phyloP scores from a whole-genome alignment of 805 yeast species.

The Candida alai region DNA sequence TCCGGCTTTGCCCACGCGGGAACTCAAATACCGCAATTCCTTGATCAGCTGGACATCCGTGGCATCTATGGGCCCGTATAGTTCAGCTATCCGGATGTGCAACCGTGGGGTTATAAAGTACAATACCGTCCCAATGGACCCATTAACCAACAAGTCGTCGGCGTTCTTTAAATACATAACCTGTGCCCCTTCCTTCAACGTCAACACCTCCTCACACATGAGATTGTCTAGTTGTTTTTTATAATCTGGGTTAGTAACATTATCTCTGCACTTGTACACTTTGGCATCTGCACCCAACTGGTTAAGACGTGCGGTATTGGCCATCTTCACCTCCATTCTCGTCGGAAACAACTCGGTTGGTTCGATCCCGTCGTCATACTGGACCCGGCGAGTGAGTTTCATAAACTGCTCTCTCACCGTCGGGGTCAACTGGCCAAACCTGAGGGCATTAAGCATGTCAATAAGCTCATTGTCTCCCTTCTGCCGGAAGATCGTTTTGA shows the following conservation, averaged over 20 bases:
- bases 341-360: slow-evolving; percentile 92
- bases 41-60: slow-evolving; percentile 17
- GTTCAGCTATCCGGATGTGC: slow-evolving; percentile 21
- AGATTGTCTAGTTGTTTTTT: slow-evolving; percentile 48
- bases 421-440: slow-evolving; percentile 63
- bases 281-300: slow-evolving; percentile 44
- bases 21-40: slow-evolving; percentile 20
- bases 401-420: slow-evolving; percentile 47
- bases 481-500: slow-evolving; percentile 85
- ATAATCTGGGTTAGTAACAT: slow-evolving; percentile 17
- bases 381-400: slow-evolving; percentile 52
- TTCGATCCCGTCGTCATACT: slow-evolving; percentile 67
- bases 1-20: slow-evolving; percentile 20
- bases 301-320: slow-evolving; percentile 48
- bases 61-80: slow-evolving; percentile 16
- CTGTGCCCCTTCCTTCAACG: slow-evolving; percentile 81
- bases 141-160: slow-evolving; percentile 79
- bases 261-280: slow-evolving; percentile 41
- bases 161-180: slow-evolving; percentile 89
- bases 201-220: slow-evolving; percentile 65
- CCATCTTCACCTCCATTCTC: slow-evolving; percentile 74
- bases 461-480: slow-evolving; percentile 73
- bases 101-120: slow-evolving; percentile 41
- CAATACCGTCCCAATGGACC: slow-evolving; percentile 77
- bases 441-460: slow-evolving; percentile 72